Evolutionary conservation across 805 yeast species (phyloP).

Genomic region (Blastobotrys terrestris): DNA sequence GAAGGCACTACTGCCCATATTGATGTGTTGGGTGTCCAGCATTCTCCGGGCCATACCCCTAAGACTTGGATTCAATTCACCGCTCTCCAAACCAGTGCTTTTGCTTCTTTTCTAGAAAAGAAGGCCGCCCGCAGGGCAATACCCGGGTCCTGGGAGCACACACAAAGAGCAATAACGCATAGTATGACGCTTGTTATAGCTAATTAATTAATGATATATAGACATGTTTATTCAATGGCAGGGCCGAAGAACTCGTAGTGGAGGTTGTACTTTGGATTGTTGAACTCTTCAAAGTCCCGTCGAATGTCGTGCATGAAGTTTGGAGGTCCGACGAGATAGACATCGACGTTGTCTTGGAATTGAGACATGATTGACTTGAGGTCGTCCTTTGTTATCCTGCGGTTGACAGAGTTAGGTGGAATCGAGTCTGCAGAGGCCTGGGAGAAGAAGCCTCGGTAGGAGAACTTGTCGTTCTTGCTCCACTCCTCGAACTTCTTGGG

Average conservation of each 20-base stretch:
- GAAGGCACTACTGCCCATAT: no score
- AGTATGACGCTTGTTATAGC: no score
- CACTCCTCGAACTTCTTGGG: conserved; percentile 10
- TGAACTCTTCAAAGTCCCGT: neutral
- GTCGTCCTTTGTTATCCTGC: conserved; percentile 1
- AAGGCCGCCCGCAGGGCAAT: no score
- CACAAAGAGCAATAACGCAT: no score
- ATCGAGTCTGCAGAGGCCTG: neutral
- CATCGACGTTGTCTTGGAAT: conserved; percentile 3
- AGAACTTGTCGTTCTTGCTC: conserved; percentile 2
- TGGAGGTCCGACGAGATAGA: conserved; percentile 10
- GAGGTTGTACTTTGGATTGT: conserved; percentile 1
- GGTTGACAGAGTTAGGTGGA: neutral
- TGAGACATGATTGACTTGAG: conserved; percentile 2
- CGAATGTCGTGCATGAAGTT: conserved; percentile 8
- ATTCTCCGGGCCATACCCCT: no score
- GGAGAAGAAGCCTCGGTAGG: conserved; percentile 6
- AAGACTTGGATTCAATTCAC: no score
- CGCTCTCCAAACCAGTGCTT: no score
- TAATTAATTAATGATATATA: no score
- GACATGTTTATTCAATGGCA: conserved; percentile 12
- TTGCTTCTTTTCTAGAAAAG: no score
- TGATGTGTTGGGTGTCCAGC: no score
- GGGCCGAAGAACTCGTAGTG: conserved; percentile 12
- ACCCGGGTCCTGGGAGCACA: no score